A percentile compares a stretch with the other conserved stretches of the same genome.
Conservation (phyloP, 225 moss, liverwort and hornwort genomes). For the Asterella californica region DNA sequence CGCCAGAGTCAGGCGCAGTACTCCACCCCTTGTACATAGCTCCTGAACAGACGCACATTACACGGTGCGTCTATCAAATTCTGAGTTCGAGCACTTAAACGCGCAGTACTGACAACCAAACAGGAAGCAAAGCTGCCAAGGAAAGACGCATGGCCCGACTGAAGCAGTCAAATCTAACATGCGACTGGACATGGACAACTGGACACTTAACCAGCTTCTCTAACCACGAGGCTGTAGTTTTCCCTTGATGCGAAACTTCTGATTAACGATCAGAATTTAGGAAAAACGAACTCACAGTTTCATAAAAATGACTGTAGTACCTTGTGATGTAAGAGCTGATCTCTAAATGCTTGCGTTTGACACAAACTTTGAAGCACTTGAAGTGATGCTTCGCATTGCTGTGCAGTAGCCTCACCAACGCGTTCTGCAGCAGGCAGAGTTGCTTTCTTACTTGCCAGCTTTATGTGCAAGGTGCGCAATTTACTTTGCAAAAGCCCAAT, state of each 20-base stretch:
- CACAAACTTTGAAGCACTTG: slow-evolving; percentile 97
- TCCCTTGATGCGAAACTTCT: not conserved
- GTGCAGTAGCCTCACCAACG: slow-evolving; percentile 90
- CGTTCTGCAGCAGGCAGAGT: slow-evolving; percentile 87
- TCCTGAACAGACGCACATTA: slow-evolving; percentile 48
- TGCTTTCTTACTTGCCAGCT: slow-evolving; percentile 86
- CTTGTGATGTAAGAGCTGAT: slow-evolving; percentile 87
- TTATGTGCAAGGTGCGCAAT: slow-evolving; percentile 79
- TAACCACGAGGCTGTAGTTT: not conserved
- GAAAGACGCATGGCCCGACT: not conserved
- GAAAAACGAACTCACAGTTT: not conserved
- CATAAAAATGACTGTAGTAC: slow-evolving; percentile 26
- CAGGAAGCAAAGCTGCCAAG: not conserved
- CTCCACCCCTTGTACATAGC: slow-evolving; percentile 96
- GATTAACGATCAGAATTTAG: not conserved
- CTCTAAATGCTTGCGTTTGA: slow-evolving; percentile 86
- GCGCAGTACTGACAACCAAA: not conserved
- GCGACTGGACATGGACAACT: not conserved
- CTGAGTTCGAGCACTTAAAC: not conserved
- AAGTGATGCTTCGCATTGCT: slow-evolving; percentile 98
- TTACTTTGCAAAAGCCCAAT: slow-evolving; percentile 97
- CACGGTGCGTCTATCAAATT: no score
- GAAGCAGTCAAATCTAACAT: not conserved
- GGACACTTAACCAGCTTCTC: no score
- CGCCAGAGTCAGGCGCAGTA: slow-evolving; percentile 71